Conservation (phyloP, 1,284 basidiomycete species). For the Cutaneotrichosporon cyanovorans region DNA sequence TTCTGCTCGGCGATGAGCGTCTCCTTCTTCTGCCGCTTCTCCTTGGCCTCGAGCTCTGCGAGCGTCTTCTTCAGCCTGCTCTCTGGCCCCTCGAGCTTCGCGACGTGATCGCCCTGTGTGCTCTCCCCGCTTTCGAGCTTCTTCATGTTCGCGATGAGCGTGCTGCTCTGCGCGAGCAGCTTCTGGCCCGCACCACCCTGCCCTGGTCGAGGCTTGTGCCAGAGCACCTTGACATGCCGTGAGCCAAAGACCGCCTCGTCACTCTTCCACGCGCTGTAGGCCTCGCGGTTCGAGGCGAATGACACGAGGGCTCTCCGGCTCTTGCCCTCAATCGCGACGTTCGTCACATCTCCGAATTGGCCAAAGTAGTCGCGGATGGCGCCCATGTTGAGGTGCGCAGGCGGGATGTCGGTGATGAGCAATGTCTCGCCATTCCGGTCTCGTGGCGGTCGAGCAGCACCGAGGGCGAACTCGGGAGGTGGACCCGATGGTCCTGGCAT, state of each 20-base stretch:
- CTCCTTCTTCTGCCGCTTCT: slow-evolving; percentile 68
- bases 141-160: slow-evolving; percentile 58
- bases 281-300: slow-evolving; percentile 77
- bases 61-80: slow-evolving; percentile 30
- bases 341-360: slow-evolving; percentile 85
- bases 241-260: slow-evolving; percentile 91
- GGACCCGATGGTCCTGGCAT: slow-evolving; percentile 6
- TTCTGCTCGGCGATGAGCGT: slow-evolving; percentile 86
- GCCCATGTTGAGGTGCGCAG: slow-evolving; percentile 67
- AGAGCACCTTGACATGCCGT: slow-evolving; percentile 88
- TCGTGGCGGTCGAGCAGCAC: slow-evolving; percentile 32
- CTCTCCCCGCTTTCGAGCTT: slow-evolving; percentile 28
- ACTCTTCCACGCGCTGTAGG: slow-evolving; percentile 79
- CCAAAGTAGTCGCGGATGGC: slow-evolving; percentile 83
- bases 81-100: slow-evolving; percentile 32
- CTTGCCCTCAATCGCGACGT: slow-evolving; percentile 77
- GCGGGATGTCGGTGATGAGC: slow-evolving; percentile 89
- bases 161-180: slow-evolving; percentile 68
- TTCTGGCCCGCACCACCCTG: slow-evolving; percentile 67
- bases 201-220: slow-evolving; percentile 84
- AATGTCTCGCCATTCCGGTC: slow-evolving; percentile 69
- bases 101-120: slow-evolving; percentile 25
- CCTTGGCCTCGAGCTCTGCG: slow-evolving; percentile 45
- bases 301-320: slow-evolving; percentile 73
- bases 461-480: slow-evolving; percentile 8